Base-by-base conservation (phyloP, 2,329 filamentous ascomycete genomes). In the Calonectria pteridis region DNA sequence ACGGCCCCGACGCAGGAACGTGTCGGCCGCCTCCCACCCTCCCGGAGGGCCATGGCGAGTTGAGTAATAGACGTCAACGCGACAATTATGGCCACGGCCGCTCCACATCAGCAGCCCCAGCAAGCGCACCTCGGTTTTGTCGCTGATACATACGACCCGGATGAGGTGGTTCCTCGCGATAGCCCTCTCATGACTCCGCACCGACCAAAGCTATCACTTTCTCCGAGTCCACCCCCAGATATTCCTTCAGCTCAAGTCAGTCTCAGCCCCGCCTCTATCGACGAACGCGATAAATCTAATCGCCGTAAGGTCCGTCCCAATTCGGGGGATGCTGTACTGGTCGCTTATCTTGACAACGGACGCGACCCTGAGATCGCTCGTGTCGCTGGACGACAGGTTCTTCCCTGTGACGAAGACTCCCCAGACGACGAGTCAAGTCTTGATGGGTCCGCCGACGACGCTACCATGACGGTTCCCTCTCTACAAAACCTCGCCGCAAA, bases 271-370 rank as follows among this genome's bases (percentile, higher is more conserved):
- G 76, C 71, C 77, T 81, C 75, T 58, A 70, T 72, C 80, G 79
- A 79, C 81, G 77, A 78, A 88, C 78, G 89, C 89, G 82, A 84
- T 83, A 87, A 86, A 82, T 88, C 87, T 87, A 84, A 86, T 87
- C 85, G 84, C 76, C 86, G 82, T 79, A 91, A 91, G 89, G 84
- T 88, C 75, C 87, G 84, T 77, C 86, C 89, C 51, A 91, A 86
- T 79, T 90, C 90, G 81, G 91, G 90, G 78, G 92, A 94, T 88
- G 90, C 88, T 78, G 91, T 94, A 76, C 88, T 96, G 83, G 88
- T 96, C 75, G 85, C 86, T 71, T 87, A 89, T 82, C 88, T 96
- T 86, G 90, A 87, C 78, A 90, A 87, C 81, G 91, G 92, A 80
- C 91, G 91, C 80, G 87, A 87, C 77, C 91, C 90, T 65, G 92